A percentile compares a stretch with the other conserved stretches of the same genome.
These are phyloP conservation scores for Arabidopsis lyrata DNA, from an alignment of 441 rosid species.

Conservation along the genomic window DNA sequence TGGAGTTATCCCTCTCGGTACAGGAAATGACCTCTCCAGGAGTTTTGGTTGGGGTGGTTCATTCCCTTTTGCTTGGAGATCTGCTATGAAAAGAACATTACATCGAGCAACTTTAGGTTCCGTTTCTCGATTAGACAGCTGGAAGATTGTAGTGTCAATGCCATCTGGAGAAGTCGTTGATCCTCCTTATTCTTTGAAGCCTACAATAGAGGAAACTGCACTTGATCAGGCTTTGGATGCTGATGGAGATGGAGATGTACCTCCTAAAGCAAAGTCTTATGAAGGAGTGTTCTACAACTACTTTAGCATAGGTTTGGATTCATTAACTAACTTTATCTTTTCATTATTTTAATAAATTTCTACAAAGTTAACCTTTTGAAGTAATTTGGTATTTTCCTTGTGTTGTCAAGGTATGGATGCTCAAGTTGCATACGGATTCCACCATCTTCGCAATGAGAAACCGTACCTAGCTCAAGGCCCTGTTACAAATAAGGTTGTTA, in stretches of 20 bases:
- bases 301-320: slow-evolving; percentile 75
- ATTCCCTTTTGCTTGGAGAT: slow-evolving; percentile 89
- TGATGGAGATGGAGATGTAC: slow-evolving; percentile 56
- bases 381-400: not conserved
- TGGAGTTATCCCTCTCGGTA: slow-evolving; percentile 86
- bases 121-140: slow-evolving; percentile 71
- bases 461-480: slow-evolving; percentile 91
- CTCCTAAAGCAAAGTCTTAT: slow-evolving; percentile 59
- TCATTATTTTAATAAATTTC: not conserved
- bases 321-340: not conserved
- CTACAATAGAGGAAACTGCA: slow-evolving; percentile 56
- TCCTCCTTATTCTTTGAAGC: slow-evolving; percentile 73
- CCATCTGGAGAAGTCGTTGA: slow-evolving; percentile 66
- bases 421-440: slow-evolving; percentile 92
- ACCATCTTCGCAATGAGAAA: slow-evolving; percentile 79
- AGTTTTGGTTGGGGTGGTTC: slow-evolving; percentile 96
- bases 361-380: not conserved
- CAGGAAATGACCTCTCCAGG: slow-evolving; percentile 88
- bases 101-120: slow-evolving; percentile 61
- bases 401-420: slow-evolving; percentile 84
- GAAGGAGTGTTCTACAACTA: slow-evolving; percentile 91
- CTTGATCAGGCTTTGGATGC: slow-evolving; percentile 68
- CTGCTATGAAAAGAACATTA: slow-evolving; percentile 74
- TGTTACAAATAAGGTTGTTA: slow-evolving; percentile 73
- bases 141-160: slow-evolving; percentile 71